Evolutionary conservation across 805 yeast species (phyloP).

Genomic region (Starmerella bombi): DNA sequence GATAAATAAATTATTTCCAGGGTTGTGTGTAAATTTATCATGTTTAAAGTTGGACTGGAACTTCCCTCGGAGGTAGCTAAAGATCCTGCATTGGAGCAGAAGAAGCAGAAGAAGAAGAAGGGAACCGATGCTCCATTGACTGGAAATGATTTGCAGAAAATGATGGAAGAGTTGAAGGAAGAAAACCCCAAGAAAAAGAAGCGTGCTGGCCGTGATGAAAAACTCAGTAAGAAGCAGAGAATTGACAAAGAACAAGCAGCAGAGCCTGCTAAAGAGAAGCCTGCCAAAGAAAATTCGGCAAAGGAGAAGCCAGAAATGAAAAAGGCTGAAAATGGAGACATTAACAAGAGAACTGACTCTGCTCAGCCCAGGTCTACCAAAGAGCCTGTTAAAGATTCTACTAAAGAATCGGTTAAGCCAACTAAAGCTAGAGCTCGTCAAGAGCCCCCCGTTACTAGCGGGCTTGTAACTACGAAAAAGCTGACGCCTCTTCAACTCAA

Average conservation of each 20-base stretch:
- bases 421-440: constrained; percentile 18
- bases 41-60: constrained; percentile 18
- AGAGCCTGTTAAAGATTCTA: neutral
- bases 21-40: no score
- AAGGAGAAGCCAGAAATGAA: neutral
- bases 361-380: neutral
- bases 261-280: neutral
- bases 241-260: neutral
- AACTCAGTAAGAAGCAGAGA: constrained; percentile 3
- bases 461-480: constrained; percentile 23
- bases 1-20: no score
- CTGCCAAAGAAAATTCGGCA: neutral
- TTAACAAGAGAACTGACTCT: neutral
- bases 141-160: constrained; percentile 13
- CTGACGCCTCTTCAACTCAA: constrained; percentile 84
- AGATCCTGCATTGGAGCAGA: constrained; percentile 10
- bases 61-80: constrained; percentile 12
- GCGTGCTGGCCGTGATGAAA: neutral
- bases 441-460: no score
- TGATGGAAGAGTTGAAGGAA: constrained; percentile 15
- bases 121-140: neutral
- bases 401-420: constrained; percentile 2
- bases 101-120: constrained; percentile 1
- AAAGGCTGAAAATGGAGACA: neutral
- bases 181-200: neutral